phyloP scores from a whole-genome alignment of 305 asterid genomes.

The Lippia alba region DNA sequence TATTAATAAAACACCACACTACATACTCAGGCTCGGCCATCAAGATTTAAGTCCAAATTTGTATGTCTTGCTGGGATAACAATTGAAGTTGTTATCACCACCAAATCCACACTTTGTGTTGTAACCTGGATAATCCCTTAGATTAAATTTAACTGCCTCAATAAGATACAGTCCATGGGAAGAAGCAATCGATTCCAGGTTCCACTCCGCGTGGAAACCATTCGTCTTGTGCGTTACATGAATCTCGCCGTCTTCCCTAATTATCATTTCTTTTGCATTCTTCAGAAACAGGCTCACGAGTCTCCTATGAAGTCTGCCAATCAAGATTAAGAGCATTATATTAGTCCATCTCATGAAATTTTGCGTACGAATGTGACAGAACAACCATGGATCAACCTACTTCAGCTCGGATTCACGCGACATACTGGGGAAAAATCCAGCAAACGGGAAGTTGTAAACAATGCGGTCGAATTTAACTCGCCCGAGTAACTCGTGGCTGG shows the following conservation, averaged over 20 bases:
- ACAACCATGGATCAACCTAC: conserved; percentile 8
- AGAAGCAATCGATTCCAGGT: conserved; percentile 31
- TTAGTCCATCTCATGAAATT: too few species aligned
- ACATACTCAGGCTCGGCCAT: too few species aligned
- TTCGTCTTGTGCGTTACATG: conserved; percentile 56
- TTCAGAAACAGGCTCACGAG: background rate
- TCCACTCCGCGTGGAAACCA: conserved; percentile 26
- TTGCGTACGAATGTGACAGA: too few species aligned
- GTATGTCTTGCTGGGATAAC: conserved; percentile 46
- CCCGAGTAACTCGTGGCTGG: conserved; percentile 13
- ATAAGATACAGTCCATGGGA: conserved; percentile 13
- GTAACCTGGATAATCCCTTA: conserved; percentile 29
- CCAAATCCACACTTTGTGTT: conserved; percentile 39
- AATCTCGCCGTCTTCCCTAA: conserved; percentile 41
- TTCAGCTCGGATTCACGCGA: conserved; percentile 20
- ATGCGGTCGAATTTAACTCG: conserved; percentile 37
- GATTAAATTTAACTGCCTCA: conserved; percentile 31
- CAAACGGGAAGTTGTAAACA: conserved; percentile 42
- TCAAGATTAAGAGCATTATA: background rate
- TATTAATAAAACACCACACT: too few species aligned
- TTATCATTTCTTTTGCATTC: conserved; percentile 42
- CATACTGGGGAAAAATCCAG: conserved; percentile 36
- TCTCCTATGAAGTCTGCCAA: conserved; percentile 35
- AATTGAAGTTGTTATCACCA: conserved; percentile 41
- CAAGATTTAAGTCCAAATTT: conserved; percentile 34